Evolutionary conservation across 2,329 filamentous ascomycete genomes (phyloP), one percentile per base, ranked within the genome.

Genomic region (Aspergillus cejpii): DNA sequence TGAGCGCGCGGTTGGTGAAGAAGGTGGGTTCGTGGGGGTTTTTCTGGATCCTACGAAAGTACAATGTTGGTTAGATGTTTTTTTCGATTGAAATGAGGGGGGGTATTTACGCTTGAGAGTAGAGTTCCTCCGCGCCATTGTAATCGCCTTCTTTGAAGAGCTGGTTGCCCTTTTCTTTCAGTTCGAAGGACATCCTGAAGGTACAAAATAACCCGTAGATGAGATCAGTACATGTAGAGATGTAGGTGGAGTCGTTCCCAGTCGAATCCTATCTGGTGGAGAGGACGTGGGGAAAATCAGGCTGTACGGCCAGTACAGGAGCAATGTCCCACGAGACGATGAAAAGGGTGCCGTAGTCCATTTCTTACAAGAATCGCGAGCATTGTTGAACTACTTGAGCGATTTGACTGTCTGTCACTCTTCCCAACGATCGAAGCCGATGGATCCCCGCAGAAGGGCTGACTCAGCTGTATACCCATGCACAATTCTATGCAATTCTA

Each of bases 1-100:
- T 82, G 69, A 95, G 85, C 41, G 89, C 87, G 43, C 90, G 86
- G 69, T 96, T 97, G 29, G 88, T 91, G 69, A 89, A 96, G 40
- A 95, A 77, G 23, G 84, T 74, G 1, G 85, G 80, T 62, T 94
- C 92, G 44, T 74, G 77, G 3, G 85, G 77, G 66, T 94, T 87
- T 61, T 82, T 80, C 57, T 85, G 80, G 56, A 95, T 89, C 31
- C 83, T 87, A 23, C 8, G 8, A 31, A 21, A 12, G n/a, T 31
- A 23, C 14, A 15, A 7, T n/a, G n/a, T n/a, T n/a, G 4, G 17
- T 46, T 26, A 47, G 33, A 24, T 14, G n/a, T n/a, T n/a, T n/a
- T n/a, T n/a, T n/a, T n/a, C n/a, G n/a, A n/a, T n/a, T 29, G 37
- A n/a, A 11, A 17, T n/a, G 37, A 23, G 11, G n/a, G 20, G 23